Evolutionary conservation across 2,329 filamentous ascomycete species (phyloP).

Genomic region (Claviceps pusilla): DNA sequence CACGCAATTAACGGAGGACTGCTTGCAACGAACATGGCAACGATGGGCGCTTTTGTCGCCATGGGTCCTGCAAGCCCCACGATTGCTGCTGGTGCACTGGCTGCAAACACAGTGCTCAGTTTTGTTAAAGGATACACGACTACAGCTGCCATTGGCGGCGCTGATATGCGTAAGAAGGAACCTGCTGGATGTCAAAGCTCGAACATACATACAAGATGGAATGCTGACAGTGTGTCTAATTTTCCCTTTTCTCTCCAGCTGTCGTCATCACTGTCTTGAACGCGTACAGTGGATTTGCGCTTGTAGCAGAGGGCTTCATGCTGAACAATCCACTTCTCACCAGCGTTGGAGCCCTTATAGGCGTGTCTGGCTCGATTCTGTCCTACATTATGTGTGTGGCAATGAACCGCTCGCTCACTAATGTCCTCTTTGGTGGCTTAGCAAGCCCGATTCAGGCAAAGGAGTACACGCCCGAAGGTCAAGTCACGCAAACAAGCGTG

Average conservation of each 20-base stretch:
- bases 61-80: constrained; percentile 66
- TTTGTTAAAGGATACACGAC: constrained; percentile 82
- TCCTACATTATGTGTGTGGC: constrained; percentile 79
- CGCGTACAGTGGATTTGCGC: constrained; percentile 77
- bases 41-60: constrained; percentile 70
- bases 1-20: constrained; percentile 63
- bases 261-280: constrained; percentile 85
- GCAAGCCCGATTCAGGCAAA: constrained; percentile 39
- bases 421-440: constrained; percentile 68
- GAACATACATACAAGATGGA: not conserved
- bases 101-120: constrained; percentile 60
- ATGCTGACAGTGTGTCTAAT: constrained; percentile 4
- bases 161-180: constrained; percentile 58
- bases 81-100: constrained; percentile 64
- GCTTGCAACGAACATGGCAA: constrained; percentile 61
- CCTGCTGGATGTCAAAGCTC: not conserved
- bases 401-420: constrained; percentile 83
- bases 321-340: constrained; percentile 74
- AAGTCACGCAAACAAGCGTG: constrained; percentile 61
- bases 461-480: constrained; percentile 64
- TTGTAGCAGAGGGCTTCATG: constrained; percentile 88
- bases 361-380: constrained; percentile 75
- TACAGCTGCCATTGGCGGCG: constrained; percentile 78
- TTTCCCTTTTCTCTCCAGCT: constrained; percentile 21
- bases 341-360: constrained; percentile 73